Evolutionary conservation across 371 early-diverging fungal species (phyloP), one percentile per base, ranked within the genome.

Genomic region (Syncephalastrum sp.): DNA sequence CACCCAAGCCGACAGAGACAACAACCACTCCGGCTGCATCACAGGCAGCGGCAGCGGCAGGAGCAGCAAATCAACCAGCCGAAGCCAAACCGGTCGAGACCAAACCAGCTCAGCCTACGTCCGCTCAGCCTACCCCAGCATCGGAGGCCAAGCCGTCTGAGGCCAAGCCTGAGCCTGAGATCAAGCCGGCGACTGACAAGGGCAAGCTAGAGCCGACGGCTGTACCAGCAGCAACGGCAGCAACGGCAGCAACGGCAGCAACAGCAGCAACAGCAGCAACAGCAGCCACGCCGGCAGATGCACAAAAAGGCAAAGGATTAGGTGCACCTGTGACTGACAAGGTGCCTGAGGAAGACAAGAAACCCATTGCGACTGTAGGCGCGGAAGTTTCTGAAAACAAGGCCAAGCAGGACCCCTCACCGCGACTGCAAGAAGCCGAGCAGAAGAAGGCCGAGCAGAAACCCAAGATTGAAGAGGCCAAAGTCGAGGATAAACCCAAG

Each of bases 391-490:
- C 38, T 33, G 38, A 33, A 33, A 33, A 8, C 38, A 33, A 10
- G 38, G 48, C 27, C 16, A 14, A 48, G 17, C 21, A 48, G 19
- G 48, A 48, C 21, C 14, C 14, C 21, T 48, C 48, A 19, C 12
- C 48, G 1, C 48, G 24, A 4, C 3, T 15, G 15, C 48, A 48
- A 8, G 48, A 15, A 19, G 19, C 21, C 47, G 23, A 15, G 10
- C 19, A 19, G 48, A 48, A 48, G 47, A 47, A 47, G 16, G 27
- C 47, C 19, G 47, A 47, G 4, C 12, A 47, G 47, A 16, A 47
- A 1, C 12, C 12, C 15, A 21, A 21, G 19, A 5, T 48, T 8
- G 13, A 48, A 10, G 38, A 33, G 38, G 8, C 10, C 38, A 33
- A 33, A 10, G 38, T 2, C 12, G 38, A 33, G 38, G 38, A 33